These are phyloP conservation scores for Monosporascus sp. DNA, from an alignment of 2,329 filamentous ascomycete genomes.

Conservation along the genomic window DNA sequence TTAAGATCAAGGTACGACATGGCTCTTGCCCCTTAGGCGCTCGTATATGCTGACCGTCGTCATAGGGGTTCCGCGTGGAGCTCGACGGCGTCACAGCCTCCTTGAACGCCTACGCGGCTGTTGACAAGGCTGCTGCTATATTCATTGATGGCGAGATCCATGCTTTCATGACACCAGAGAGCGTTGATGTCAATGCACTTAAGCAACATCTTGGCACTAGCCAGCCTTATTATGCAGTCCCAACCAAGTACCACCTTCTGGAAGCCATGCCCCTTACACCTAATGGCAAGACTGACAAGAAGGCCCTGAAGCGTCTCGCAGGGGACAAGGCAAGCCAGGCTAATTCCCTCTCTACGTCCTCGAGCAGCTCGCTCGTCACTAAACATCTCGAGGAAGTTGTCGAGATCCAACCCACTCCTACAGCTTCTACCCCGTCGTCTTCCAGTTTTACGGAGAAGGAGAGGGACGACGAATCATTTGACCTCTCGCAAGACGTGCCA, in stretches of 20 bases:
- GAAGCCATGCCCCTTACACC: constrained; percentile 42
- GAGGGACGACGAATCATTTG: constrained; percentile 14
- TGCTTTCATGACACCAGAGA: constrained; percentile 37
- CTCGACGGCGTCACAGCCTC: constrained; percentile 52
- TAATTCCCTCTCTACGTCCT: constrained; percentile 15
- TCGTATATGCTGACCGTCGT: background rate
- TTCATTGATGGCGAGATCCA: constrained; percentile 43
- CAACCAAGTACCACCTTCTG: constrained; percentile 38
- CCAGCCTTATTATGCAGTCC: constrained; percentile 53
- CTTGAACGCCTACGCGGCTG: constrained; percentile 38
- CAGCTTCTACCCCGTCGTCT: background rate
- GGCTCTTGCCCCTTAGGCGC: background rate
- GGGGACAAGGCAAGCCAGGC: constrained; percentile 26
- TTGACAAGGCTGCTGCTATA: constrained; percentile 43
- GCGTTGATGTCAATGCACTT: constrained; percentile 32
- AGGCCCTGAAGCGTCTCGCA: constrained; percentile 33
- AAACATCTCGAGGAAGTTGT: constrained; percentile 21
- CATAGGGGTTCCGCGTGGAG: constrained; percentile 53
- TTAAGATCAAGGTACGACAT: constrained; percentile 49
- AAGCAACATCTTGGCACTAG: constrained; percentile 34
- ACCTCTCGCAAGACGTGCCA: constrained; percentile 23
- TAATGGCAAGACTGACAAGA: constrained; percentile 55
- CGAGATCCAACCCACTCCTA: background rate
- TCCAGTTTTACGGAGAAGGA: constrained; percentile 16
- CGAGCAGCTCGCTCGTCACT: constrained; percentile 18